Evolutionary conservation across 2,329 filamentous ascomycete species (phyloP), one percentile per base, ranked within the genome.

Genomic region (Neofusicoccum kwambonambiense): DNA sequence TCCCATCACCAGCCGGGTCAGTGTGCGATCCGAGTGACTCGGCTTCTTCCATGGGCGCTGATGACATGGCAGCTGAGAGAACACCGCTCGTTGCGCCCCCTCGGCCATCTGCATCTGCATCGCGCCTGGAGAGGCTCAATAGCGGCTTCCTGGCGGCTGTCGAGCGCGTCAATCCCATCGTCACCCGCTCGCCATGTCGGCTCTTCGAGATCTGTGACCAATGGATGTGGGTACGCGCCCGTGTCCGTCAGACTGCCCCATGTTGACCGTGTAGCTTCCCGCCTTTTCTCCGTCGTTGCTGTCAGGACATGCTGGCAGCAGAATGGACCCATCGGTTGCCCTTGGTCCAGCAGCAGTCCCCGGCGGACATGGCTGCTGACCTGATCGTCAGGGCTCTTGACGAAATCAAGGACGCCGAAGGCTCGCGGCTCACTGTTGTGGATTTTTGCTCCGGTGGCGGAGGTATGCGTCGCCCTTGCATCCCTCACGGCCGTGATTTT

Each of bases 391-490:
- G 76, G 8, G 69, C 69, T 19, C 66, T 77, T 4, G 58, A 70
- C 11, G 57, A 65, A 22, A 49, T 65, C 31, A 19, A 27, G 9
- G 49, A 47, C 12, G 31, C 3, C 3, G 58, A 42, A 7, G 45
- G 41, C 19, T 41, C 47, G 3, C 27, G 27, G 1, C 87, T 89
- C 75, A 87, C 84, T 17, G 87, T 90, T 69, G 83, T 93, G 67
- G 90, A 93, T 78, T 91, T 92, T 76, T 92, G 90, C 74, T 88
- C 90, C 2, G 90, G 90, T 60, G 88, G 84, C 13, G 90, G 90
- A 45, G 90, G 90, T 65, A 52, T 31, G 67, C 19, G 1, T 34
- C 17, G 12, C 7, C 27, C 1, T 13, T 17, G 6, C 6, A 35
- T 15, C 6, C 3, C 17, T 39, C 9, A 12, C 37, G 27, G 39